Evolutionary conservation across 495 filamentous ascomycete genomes (phyloP), one percentile per base, ranked within the genome.

Genomic region (Penicillium lagena): DNA sequence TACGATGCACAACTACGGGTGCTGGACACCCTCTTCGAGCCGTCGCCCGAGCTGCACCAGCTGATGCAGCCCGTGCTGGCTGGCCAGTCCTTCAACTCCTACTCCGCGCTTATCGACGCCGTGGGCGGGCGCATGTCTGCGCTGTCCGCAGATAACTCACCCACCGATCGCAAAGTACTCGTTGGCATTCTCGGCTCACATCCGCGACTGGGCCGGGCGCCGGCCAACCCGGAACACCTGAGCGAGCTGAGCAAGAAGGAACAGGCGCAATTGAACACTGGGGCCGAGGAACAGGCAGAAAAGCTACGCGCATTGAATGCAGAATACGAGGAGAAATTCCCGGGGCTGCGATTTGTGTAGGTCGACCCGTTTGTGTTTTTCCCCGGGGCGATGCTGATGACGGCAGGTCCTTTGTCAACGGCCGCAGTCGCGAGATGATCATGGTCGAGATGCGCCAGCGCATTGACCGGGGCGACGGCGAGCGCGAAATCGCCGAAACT

Each of bases 21-120:
- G 39, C 83, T 96, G 39, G 87, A 94, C 65, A 72, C 75, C 7
- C 86, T 96, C 39, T 97, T 96, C 67, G 91, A 97, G 56, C 84
- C 91, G 11, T 89, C 82, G 12, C 63, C 78, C 8, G 78, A 85
- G 28, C 75, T 96, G 3, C 87, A 90, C 59, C 70, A 75, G 15
- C 72, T 95, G 38, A 80, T 82, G 42, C 57, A 87, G 14, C 81
- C 85, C 2, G 62, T 81, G 9, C 73, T 94, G 11, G 75, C 74
- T 42, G 71, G 75, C n/a, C 70, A 77, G 35, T 64, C 66, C 3
- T 91, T 89, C 69, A 46, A 66, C 9, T 81, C 71, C 40, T 88
- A 82, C 58, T 53, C 69, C 51, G 72, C 63, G 46, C 72, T 83
- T 14, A 79, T 85, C 46, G 75, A 76, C 32, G 73, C 72, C 29